Evolutionary conservation across 2,329 filamentous ascomycete species (phyloP).

Genomic region (Drechslerella coelobrocha): DNA sequence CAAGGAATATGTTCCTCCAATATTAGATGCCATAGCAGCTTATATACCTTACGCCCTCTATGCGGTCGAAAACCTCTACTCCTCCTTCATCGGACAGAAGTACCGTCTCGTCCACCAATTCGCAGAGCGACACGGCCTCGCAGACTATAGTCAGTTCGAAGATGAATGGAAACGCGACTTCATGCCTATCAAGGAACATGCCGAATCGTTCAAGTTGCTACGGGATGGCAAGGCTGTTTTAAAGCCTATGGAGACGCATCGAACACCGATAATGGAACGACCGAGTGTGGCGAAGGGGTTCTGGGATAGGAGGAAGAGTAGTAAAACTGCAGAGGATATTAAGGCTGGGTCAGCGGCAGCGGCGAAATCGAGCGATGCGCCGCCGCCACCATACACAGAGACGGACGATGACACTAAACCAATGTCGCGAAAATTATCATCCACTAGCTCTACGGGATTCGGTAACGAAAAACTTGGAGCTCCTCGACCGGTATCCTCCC

Average conservation of each 20-base stretch:
- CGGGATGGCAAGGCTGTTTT: conserved; percentile 38
- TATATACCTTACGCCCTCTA: conserved; percentile 72
- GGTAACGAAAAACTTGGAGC: conserved; percentile 21
- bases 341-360: too few relatives aligned
- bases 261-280: conserved; percentile 5
- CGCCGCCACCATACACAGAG: conserved; percentile 7
- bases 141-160: conserved; percentile 25
- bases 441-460: conserved; percentile 8
- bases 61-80: conserved; percentile 62
- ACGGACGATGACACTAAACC: conserved; percentile 5
- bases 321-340: conserved; percentile 6
- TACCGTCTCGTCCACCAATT: conserved; percentile 41
- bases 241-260: conserved; percentile 34
- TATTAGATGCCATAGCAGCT: conserved; percentile 68
- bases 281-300: neutral
- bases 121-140: conserved; percentile 28
- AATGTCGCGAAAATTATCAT: conserved; percentile 26
- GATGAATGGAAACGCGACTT: conserved; percentile 41
- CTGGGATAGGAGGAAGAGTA: conserved; percentile 15
- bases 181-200: conserved; percentile 40
- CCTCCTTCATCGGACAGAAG: conserved; percentile 29
- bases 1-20: conserved; percentile 71
- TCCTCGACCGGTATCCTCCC: conserved; percentile 21
- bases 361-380: conserved; percentile 13
- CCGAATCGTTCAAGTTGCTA: conserved; percentile 32